Conservation (phyloP, 108 stramenopile genomes). For the Nitzschia palea region DNA sequence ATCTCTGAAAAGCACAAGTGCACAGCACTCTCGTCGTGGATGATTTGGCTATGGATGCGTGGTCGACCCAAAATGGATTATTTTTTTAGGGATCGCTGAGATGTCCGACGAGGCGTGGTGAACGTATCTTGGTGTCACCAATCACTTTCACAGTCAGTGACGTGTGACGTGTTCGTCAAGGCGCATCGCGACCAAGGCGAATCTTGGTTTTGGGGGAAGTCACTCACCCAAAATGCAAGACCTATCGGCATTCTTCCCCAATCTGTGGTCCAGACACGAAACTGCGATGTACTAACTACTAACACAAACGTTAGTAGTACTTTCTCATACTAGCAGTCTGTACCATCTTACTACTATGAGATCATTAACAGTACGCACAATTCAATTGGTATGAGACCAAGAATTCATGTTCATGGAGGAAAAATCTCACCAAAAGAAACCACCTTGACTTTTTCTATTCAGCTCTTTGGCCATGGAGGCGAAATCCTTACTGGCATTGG, state of each 20-base stretch:
- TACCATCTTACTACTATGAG: too few relatives aligned
- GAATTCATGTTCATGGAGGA: too few relatives aligned
- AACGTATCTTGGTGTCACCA: constrained; percentile 1
- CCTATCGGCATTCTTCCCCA: too few relatives aligned
- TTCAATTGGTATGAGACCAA: too few relatives aligned
- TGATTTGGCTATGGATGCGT: too few relatives aligned
- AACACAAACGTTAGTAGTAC: not conserved
- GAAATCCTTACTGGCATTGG: constrained; percentile 73
- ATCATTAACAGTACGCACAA: too few relatives aligned
- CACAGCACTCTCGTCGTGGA: too few relatives aligned
- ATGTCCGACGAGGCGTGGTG: not conserved
- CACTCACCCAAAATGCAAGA: not conserved
- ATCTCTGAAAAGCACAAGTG: too few relatives aligned
- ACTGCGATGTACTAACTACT: too few relatives aligned
- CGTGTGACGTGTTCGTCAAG: not conserved
- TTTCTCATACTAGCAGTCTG: not conserved
- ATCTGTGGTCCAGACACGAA: too few relatives aligned
- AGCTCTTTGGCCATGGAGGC: constrained; percentile 84
- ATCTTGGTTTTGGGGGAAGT: constrained; percentile 1
- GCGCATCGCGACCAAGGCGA: not conserved
- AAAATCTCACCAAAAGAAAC: constrained; percentile 57
- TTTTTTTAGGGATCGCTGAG: not conserved
- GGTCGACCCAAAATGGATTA: too few relatives aligned
- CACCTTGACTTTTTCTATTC: constrained; percentile 47
- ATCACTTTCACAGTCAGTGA: not conserved